phyloP scores from a whole-genome alignment of 179 eudicot genomes.

The Actinidia chinensis region DNA sequence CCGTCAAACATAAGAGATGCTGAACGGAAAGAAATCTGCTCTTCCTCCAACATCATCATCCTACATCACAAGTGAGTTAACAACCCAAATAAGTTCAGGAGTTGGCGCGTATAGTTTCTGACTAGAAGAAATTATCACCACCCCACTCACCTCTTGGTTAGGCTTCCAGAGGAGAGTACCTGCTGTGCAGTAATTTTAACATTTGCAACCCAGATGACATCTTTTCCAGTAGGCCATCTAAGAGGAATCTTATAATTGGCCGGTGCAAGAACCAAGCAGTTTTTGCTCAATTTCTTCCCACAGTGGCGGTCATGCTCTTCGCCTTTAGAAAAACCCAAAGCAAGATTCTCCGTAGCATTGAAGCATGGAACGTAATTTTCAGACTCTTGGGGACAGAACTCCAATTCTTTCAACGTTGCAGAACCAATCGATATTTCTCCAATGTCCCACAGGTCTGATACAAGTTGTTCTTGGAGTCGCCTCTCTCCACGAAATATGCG shows the following conservation, averaged over 20 bases:
- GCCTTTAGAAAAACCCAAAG: slow-evolving; percentile 45
- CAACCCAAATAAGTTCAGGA: slow-evolving; percentile 14
- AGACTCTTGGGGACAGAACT: slow-evolving; percentile 59
- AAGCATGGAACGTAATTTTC: slow-evolving; percentile 89
- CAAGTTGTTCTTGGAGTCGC: slow-evolving; percentile 82
- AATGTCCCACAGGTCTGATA: slow-evolving; percentile 74
- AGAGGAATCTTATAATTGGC: slow-evolving; percentile 72
- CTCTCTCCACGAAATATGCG: slow-evolving; percentile 67
- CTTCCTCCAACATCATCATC: slow-evolving; percentile 99
- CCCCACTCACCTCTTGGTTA: slow-evolving; percentile 77
- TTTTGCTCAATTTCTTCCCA: slow-evolving; percentile 33
- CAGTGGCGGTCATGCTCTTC: slow-evolving; percentile 72
- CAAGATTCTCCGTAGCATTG: slow-evolving; percentile 68
- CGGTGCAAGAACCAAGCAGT: slow-evolving; percentile 78
- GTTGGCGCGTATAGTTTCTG: neutral
- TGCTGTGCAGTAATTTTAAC: slow-evolving; percentile 92
- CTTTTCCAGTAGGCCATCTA: slow-evolving; percentile 95
- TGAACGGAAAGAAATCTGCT: slow-evolving; percentile 90
- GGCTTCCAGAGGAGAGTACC: slow-evolving; percentile 94
- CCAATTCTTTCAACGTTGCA: slow-evolving; percentile 64
- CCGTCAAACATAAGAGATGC: slow-evolving; percentile 78
- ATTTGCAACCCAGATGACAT: slow-evolving; percentile 94
- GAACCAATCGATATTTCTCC: slow-evolving; percentile 82
- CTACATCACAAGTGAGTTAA: slow-evolving; percentile 36
- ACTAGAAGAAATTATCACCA: slow-evolving; percentile 14